Evolutionary conservation across 305 asterid species (phyloP).

Genomic region (Solanum hybrid): DNA sequence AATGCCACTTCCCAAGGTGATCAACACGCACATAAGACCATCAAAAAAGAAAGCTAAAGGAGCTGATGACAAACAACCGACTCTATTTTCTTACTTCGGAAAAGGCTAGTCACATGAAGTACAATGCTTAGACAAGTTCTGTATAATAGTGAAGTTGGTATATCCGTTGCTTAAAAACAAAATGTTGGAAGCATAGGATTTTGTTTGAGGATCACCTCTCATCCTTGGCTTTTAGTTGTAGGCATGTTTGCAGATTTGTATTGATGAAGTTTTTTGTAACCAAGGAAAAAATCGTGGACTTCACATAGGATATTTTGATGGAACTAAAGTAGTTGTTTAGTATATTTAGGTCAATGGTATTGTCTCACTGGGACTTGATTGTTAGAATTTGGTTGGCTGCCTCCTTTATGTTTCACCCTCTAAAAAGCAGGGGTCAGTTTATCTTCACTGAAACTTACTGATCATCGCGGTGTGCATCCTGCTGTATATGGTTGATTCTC

Average conservation of each 20-base stretch:
- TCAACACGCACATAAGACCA: constrained; percentile 13
- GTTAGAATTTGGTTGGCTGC: background rate
- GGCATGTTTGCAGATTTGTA: background rate
- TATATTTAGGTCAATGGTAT: background rate
- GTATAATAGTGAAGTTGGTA: background rate
- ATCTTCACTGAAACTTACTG: background rate
- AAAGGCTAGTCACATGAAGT: constrained; percentile 22
- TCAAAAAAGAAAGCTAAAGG: constrained; percentile 38
- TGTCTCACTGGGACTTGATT: background rate
- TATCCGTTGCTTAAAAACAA: background rate
- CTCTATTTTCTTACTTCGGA: constrained; percentile 68
- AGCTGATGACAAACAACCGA: constrained; percentile 50
- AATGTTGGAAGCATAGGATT: background rate
- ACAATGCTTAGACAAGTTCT: background rate
- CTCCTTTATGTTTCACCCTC: background rate
- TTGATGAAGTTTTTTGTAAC: background rate
- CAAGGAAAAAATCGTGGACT: background rate
- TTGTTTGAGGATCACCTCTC: background rate
- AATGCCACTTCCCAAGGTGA: constrained; percentile 18
- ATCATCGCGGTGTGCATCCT: background rate
- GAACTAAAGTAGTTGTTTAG: background rate
- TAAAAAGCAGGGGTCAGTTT: background rate
- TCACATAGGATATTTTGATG: background rate
- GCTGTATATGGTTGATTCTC: background rate
- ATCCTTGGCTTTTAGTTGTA: background rate